A percentile compares a stretch with the other conserved stretches of the same genome.
Conservation (phyloP, 108 stramenopile species). For the Tribonema minus region DNA sequence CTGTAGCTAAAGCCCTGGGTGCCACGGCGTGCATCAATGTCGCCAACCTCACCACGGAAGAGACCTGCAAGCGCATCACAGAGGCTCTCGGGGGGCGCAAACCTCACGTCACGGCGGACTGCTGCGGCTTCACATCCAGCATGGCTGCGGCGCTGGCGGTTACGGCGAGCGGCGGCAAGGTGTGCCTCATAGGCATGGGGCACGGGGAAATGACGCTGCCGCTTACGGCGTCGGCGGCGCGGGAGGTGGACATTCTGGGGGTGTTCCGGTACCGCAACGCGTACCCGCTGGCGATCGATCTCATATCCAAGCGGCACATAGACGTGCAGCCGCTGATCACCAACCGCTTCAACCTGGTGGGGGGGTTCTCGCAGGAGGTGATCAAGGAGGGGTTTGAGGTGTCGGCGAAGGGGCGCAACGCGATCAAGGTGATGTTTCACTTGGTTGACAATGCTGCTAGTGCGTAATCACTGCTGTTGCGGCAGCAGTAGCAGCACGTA, state of each 20-base stretch:
- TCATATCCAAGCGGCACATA: conserved; percentile 34
- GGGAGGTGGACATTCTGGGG: conserved; percentile 48
- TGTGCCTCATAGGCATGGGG: conserved; percentile 50
- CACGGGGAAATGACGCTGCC: conserved; percentile 31
- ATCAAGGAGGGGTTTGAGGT: conserved; percentile 46
- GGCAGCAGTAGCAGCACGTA: too few species aligned
- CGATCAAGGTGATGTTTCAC: conserved; percentile 33
- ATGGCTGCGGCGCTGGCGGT: conserved; percentile 43
- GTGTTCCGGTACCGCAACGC: conserved; percentile 51
- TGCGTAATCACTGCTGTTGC: too few species aligned
- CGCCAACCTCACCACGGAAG: conserved; percentile 2
- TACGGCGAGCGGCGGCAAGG: conserved; percentile 37
- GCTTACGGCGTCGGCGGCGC: conserved; percentile 21
- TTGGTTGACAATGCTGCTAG: not conserved
- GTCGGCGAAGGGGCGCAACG: conserved; percentile 38
- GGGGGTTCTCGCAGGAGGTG: conserved; percentile 16
- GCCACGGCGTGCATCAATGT: conserved; percentile 18
- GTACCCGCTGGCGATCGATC: conserved; percentile 39
- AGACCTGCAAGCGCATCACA: conserved; percentile 1
- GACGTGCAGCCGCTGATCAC: conserved; percentile 51
- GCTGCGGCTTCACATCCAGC: conserved; percentile 49
- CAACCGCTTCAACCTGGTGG: conserved; percentile 33
- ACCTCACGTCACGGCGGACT: conserved; percentile 44
- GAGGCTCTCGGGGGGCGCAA: conserved; percentile 3
- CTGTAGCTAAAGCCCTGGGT: conserved; percentile 22